Percentiles rank a stretch among this genome's conserved stretches.
phyloP scores from a whole-genome alignment of 768 basidiomycete species.

The Tylopilus rubrobrunneus region DNA sequence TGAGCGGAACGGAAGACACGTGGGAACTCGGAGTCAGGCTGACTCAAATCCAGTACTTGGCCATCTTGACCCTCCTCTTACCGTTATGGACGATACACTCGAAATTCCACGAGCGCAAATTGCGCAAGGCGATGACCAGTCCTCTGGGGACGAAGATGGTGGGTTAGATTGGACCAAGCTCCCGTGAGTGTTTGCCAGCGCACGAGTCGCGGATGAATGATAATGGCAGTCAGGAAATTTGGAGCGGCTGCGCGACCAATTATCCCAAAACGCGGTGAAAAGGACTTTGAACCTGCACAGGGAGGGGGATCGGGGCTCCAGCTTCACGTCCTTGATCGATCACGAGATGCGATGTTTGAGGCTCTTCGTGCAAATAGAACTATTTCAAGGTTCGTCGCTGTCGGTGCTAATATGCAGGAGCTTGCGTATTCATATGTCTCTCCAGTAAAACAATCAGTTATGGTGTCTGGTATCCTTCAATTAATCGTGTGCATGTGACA shows the following conservation, averaged over 20 bases:
- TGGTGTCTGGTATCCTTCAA: slow-evolving; percentile 70
- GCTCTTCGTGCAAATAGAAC: slow-evolving; percentile 70
- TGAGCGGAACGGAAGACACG: too few relatives aligned
- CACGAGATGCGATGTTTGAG: slow-evolving; percentile 83
- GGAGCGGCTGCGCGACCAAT: slow-evolving; percentile 48
- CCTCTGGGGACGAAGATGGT: slow-evolving; percentile 71
- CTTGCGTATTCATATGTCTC: background rate
- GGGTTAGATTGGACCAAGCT: slow-evolving; percentile 83
- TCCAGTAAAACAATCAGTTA: slow-evolving; percentile 64
- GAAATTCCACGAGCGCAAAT: slow-evolving; percentile 35
- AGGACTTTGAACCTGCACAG: slow-evolving; percentile 86
- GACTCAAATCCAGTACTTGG: background rate
- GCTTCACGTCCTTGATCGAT: slow-evolving; percentile 71
- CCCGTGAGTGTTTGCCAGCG: slow-evolving; percentile 38
- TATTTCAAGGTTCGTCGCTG: slow-evolving; percentile 59
- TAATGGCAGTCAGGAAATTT: slow-evolving; percentile 11
- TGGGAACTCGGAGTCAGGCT: too few relatives aligned
- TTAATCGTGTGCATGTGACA: slow-evolving; percentile 63
- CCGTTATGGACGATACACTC: slow-evolving; percentile 58
- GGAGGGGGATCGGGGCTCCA: slow-evolving; percentile 71
- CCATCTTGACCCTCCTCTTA: background rate
- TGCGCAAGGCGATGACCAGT: slow-evolving; percentile 38
- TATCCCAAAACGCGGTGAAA: slow-evolving; percentile 95
- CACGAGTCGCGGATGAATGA: slow-evolving; percentile 5
- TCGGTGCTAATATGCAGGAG: background rate